phyloP scores from a whole-genome alignment of 441 rosid genomes.

The Brassica hybrid region DNA sequence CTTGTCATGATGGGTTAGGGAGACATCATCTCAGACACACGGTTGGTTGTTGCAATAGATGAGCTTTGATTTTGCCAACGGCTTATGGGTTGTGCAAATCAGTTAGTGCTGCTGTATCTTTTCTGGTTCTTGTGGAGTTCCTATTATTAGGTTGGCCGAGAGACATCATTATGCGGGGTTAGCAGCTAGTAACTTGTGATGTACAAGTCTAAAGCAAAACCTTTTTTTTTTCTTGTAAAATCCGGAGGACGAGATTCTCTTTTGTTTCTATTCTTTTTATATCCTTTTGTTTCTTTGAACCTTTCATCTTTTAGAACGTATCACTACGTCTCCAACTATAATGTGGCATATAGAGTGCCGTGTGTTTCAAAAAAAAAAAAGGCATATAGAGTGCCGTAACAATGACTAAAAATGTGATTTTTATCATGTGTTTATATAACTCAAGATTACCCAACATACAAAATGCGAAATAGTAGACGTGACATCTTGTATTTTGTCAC shows the following conservation, averaged over 20 bases:
- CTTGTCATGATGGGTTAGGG: constrained; percentile 7
- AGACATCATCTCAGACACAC: background rate
- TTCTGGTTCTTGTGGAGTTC: background rate
- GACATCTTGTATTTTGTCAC: too few species aligned
- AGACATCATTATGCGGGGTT: constrained; percentile 25
- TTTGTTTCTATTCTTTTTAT: constrained; percentile 25
- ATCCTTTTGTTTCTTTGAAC: background rate
- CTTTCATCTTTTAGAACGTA: background rate
- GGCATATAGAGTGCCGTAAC: too few species aligned
- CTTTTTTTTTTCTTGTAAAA: constrained; percentile 36
- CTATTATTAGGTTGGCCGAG: constrained; percentile 26
- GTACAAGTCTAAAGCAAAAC: constrained; percentile 26
- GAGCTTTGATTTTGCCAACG: constrained; percentile 17
- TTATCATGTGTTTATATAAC: background rate
- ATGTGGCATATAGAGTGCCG: background rate
- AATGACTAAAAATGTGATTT: too few species aligned
- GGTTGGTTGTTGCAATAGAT: constrained; percentile 1
- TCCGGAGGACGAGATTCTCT: constrained; percentile 40
- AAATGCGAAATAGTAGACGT: too few species aligned
- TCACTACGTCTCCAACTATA: background rate
- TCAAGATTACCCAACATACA: too few species aligned
- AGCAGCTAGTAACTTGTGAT: constrained; percentile 35
- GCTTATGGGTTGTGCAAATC: constrained; percentile 15
- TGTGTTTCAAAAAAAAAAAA: too few species aligned
- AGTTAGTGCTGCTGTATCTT: constrained; percentile 18